Evolutionary conservation across 139 green algal genomes (phyloP), one percentile per base, ranked within the genome.

Genomic region (Pleodorina starrii): DNA sequence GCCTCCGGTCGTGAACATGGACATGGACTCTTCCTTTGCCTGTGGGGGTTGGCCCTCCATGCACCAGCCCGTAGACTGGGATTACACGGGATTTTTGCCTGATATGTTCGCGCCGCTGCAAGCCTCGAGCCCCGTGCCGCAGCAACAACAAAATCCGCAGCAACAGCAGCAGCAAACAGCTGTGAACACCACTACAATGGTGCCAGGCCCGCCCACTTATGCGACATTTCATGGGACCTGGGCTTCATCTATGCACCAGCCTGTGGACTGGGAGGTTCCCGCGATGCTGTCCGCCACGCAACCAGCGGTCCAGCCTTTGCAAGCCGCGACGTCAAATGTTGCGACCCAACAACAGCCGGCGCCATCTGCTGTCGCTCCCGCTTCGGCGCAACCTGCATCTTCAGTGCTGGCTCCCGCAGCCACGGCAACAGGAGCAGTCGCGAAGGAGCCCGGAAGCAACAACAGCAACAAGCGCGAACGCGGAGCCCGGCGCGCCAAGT

Each of bases 41-140:
- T 77, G 25, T 23, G 14, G 29, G 25, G 69, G 35, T 10, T 77
- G 69, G 69, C 29, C 63, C 63, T 32, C 40, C 40, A 80, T 82
- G 43, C 74, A 82, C 44, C 74, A 82, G 74, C 74, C 74, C 10
- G 46, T 82, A 5, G 74, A 82, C n/a, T 82, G 74, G 74, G 74
- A 82, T 27, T 57, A 48, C 19, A 21, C 42, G 17, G 72, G 40
- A 1, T 4, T 80, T 19, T 25, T 80, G 42, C 27, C 72, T 17
- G 72, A 80, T 43, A 36, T 80, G 40, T 57, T 54, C 27, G 42
- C 72, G 9, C 72, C 40, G 10, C 17, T 48, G 7, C 1, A 5
- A 23, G 3, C 72, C 72, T 2, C 35, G 2, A 73, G 19, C 35
- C 63, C 21, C 11, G 68, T 27, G 2, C 16, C n/a, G 63, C 63